Evolutionary conservation across 768 basidiomycete species (phyloP).

Genomic region (Rhizopogon vesiculosus): DNA sequence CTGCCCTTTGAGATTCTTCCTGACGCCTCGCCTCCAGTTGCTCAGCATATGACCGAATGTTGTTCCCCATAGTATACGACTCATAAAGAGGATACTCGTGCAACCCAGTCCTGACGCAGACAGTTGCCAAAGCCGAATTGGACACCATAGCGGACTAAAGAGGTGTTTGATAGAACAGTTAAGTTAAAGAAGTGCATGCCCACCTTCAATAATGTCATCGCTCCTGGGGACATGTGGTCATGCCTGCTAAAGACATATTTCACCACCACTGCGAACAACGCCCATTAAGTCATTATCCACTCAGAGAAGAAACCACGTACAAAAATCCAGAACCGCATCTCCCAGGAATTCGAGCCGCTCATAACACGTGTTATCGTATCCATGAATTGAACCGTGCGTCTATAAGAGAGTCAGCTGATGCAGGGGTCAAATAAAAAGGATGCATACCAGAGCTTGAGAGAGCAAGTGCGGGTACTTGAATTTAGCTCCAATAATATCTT

Average conservation of each 20-base stretch:
- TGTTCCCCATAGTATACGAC: conserved; percentile 43
- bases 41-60: conserved; percentile 50
- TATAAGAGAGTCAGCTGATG: conserved; percentile 25
- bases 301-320: conserved; percentile 37
- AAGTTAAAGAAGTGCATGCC: neutral
- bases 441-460: conserved; percentile 63
- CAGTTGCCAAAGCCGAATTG: conserved; percentile 69
- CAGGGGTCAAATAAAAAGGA: neutral
- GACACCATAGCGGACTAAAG: conserved; percentile 81
- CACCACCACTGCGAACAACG: conserved; percentile 54
- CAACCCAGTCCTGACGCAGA: conserved; percentile 68
- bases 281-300: neutral
- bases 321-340: conserved; percentile 80
- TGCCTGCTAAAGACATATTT: conserved; percentile 65
- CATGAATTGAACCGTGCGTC: conserved; percentile 65
- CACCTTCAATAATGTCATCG: conserved; percentile 77
- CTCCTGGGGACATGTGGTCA: conserved; percentile 63
- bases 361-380: conserved; percentile 53
- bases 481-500: conserved; percentile 57
- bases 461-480: conserved; percentile 62
- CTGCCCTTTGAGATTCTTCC: conserved; percentile 43
- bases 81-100: conserved; percentile 57
- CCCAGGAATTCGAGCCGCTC: conserved; percentile 84
- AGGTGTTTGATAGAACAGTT: neutral
- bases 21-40: conserved; percentile 41